Evolutionary conservation across 345 rosid species (phyloP).

Genomic region (Lenwebbia sp.): DNA sequence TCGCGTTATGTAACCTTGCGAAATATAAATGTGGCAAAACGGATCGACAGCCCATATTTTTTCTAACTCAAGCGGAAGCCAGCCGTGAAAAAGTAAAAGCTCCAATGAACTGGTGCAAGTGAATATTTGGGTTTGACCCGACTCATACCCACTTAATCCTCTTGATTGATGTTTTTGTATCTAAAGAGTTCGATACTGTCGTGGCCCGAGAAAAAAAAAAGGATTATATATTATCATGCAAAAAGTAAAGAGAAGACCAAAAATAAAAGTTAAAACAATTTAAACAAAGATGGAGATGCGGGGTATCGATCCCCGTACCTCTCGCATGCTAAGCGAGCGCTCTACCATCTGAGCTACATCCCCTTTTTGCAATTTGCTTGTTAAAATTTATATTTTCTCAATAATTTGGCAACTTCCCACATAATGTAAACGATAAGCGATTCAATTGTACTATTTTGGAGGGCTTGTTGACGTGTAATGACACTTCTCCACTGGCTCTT

Average conservation of each 20-base stretch:
- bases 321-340: conserved; percentile 69
- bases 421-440: neutral
- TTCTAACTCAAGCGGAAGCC: neutral
- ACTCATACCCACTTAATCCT: neutral
- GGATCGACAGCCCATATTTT: neutral
- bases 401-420: fast-evolving
- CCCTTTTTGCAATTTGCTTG: fast-evolving
- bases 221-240: neutral
- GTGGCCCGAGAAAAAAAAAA: neutral
- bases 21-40: neutral
- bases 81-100: neutral
- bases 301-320: conserved; percentile 17
- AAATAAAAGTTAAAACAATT: neutral
- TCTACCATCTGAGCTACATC: conserved; percentile 50
- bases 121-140: neutral
- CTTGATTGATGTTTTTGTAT: neutral
- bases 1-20: fast-evolving
- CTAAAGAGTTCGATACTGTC: neutral
- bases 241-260: conserved; percentile 5
- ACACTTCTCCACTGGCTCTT: neutral
- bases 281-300: conserved; percentile 20
- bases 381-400: fast-evolving
- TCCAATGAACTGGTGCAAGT: neutral
- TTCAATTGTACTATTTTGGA: neutral
- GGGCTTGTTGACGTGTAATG: neutral